Evolutionary conservation across 2,329 filamentous ascomycete species (phyloP).

Genomic region (Beauveria sp.): DNA sequence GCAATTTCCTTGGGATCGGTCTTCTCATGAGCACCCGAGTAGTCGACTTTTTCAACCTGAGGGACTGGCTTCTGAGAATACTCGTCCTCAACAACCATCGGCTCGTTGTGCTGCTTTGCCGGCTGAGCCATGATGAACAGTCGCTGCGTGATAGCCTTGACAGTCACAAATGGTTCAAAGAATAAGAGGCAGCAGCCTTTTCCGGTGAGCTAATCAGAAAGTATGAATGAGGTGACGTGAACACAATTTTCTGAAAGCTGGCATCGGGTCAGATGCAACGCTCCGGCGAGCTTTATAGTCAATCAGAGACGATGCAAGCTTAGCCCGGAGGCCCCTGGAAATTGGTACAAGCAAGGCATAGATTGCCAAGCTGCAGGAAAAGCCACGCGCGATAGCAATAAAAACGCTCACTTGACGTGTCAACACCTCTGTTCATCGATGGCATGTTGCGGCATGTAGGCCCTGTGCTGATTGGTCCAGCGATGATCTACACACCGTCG

Average conservation of each 20-base stretch:
- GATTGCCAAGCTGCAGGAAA: not conserved
- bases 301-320: not conserved
- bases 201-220: not conserved
- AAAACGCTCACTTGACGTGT: no score
- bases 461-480: not conserved
- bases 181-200: not conserved
- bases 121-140: not conserved
- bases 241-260: not conserved
- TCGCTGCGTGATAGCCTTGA: not conserved
- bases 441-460: no score
- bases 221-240: no score
- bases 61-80: conserved; percentile 15
- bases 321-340: no score
- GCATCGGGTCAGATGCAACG: no score
- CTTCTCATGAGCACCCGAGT: conserved; percentile 31
- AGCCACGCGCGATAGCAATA: no score
- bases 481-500: not conserved
- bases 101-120: not conserved
- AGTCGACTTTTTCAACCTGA: conserved; percentile 22
- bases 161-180: no score
- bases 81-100: not conserved
- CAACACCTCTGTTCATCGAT: not conserved
- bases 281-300: not conserved
- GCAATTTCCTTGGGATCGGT: conserved; percentile 32
- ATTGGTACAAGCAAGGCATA: not conserved